A percentile compares a stretch with the other conserved stretches of the same genome.
Evolutionary conservation across 1,284 basidiomycete genomes (phyloP).

Genomic region (Tetrapyrgos nigripes): DNA sequence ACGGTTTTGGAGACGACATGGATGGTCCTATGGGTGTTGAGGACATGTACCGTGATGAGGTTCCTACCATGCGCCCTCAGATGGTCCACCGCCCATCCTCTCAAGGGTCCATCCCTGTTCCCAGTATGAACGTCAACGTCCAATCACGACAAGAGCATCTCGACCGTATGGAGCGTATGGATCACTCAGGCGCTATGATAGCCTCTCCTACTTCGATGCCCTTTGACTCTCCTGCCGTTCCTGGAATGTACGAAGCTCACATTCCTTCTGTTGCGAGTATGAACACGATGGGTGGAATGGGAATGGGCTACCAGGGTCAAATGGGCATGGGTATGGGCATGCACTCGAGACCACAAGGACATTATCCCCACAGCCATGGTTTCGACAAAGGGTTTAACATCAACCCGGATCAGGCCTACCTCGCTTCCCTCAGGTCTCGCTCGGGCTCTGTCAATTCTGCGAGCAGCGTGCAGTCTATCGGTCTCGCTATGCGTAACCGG

Average conservation of each 20-base stretch:
- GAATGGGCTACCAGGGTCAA: too few relatives aligned
- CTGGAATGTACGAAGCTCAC: slow-evolving; percentile 1
- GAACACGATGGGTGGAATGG: not conserved
- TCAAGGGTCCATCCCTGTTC: not conserved
- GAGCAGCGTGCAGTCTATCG: too few relatives aligned
- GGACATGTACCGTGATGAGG: slow-evolving; percentile 5
- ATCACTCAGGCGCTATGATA: slow-evolving; percentile 8
- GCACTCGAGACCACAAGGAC: too few relatives aligned
- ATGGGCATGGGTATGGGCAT: too few relatives aligned
- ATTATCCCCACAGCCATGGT: too few relatives aligned
- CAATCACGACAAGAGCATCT: slow-evolving; percentile 1
- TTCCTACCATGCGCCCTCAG: not conserved
- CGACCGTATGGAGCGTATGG: not conserved
- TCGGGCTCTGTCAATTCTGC: too few relatives aligned
- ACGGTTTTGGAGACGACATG: not conserved
- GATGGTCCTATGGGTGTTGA: not conserved
- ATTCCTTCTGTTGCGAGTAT: not conserved
- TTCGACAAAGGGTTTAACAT: too few relatives aligned
- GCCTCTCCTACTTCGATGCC: slow-evolving; percentile 14
- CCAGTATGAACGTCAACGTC: not conserved
- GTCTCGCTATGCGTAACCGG: too few relatives aligned
- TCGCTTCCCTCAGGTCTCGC: too few relatives aligned
- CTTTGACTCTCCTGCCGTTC: slow-evolving; percentile 12
- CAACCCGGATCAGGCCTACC: too few relatives aligned
- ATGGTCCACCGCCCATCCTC: not conserved